These are phyloP conservation scores for Aurinia saxatilis DNA, from an alignment of 345 rosid genomes.

Conservation along the genomic window DNA sequence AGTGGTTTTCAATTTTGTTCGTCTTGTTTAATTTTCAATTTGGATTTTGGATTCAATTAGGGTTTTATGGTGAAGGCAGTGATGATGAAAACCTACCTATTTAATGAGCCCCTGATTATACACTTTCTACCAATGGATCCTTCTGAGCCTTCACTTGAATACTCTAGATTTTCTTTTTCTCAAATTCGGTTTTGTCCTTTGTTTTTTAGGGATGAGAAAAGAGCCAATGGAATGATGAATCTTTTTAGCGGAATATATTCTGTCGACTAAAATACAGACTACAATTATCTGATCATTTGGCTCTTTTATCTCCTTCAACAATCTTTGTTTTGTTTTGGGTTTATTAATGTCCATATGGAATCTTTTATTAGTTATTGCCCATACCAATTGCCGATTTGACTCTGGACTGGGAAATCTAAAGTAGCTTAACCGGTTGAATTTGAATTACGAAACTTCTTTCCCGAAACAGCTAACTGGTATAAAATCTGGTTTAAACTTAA, in stretches of 20 bases:
- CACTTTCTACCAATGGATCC: constrained; percentile 32
- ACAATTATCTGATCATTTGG: constrained; percentile 74
- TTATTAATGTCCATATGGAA: no score
- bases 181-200: neutral
- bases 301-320: neutral
- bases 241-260: constrained; percentile 25
- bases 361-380: no score
- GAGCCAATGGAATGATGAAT: constrained; percentile 24
- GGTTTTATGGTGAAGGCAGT: constrained; percentile 17
- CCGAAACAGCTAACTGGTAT: no score
- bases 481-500: no score
- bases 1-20: no score
- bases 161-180: neutral
- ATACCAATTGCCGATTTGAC: no score
- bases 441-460: neutral
- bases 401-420: no score
- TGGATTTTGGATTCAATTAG: neutral
- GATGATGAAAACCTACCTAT: constrained; percentile 34
- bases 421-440: neutral
- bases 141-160: constrained; percentile 28
- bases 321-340: neutral
- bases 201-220: neutral
- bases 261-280: constrained; percentile 74
- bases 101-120: constrained; percentile 29
- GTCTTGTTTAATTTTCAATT: neutral